A percentile compares a stretch with the other conserved stretches of the same genome.
Evolutionary conservation across 306 rosid species (phyloP).

Genomic region (Malus orientalis): DNA sequence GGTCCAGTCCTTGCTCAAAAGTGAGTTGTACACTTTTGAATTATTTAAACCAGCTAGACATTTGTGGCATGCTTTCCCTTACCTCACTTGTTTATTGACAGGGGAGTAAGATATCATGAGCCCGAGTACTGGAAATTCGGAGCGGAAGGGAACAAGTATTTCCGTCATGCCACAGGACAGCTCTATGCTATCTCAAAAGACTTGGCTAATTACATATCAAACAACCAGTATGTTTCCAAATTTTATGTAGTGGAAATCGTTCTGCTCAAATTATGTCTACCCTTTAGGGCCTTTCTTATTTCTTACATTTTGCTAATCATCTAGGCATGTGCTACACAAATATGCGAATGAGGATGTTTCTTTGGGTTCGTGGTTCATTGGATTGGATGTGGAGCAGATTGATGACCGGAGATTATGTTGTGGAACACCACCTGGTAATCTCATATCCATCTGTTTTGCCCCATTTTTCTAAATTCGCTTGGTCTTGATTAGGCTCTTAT

Average conservation of each 20-base stretch:
- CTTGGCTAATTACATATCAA: constrained; percentile 44
- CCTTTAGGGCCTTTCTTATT: background rate
- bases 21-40: constrained; percentile 15
- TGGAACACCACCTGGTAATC: constrained; percentile 54
- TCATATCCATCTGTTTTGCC: background rate
- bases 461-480: background rate
- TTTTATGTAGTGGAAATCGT: background rate
- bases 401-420: constrained; percentile 61
- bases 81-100: constrained; percentile 6
- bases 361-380: constrained; percentile 52
- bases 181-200: constrained; percentile 49
- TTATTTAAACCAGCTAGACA: background rate
- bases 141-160: constrained; percentile 54
- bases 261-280: background rate
- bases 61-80: background rate
- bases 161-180: constrained; percentile 63
- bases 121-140: constrained; percentile 63
- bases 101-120: constrained; percentile 57
- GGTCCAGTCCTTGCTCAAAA: constrained; percentile 59
- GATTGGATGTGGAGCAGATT: constrained; percentile 52
- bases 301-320: background rate
- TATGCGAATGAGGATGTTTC: constrained; percentile 55
- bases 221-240: constrained; percentile 36
- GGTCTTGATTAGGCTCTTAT: background rate
- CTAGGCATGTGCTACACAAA: constrained; percentile 51